A percentile compares a stretch with the other conserved stretches of the same genome.
phyloP scores from a whole-genome alignment of 139 green algal genomes.

The Chlorella sp. region DNA sequence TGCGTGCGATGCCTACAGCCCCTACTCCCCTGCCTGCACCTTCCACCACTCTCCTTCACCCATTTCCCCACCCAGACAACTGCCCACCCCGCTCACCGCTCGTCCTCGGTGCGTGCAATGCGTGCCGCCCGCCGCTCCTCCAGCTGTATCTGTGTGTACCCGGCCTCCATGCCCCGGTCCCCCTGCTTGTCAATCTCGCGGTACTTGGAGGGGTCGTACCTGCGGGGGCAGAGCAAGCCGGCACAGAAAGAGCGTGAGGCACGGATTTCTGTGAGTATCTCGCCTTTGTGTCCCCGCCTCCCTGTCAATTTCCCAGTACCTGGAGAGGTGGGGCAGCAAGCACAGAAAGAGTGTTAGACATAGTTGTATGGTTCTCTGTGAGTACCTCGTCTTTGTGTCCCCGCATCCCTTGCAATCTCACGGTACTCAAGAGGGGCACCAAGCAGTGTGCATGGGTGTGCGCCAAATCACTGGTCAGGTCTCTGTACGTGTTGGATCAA shows the following conservation, averaged over 20 bases:
- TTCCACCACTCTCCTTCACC: no score
- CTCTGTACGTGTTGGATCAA: not conserved
- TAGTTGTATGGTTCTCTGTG: no score
- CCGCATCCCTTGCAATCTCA: no score
- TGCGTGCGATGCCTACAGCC: no score
- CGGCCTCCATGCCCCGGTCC: constrained; percentile 39
- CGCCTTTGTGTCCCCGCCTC: no score
- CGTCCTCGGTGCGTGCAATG: constrained; percentile 26
- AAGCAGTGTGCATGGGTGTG: no score
- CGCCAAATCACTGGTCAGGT: not conserved
- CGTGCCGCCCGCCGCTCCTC: constrained; percentile 30
- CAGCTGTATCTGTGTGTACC: constrained; percentile 1
- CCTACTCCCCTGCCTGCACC: no score
- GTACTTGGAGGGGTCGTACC: constrained; percentile 41
- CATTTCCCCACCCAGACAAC: no score
- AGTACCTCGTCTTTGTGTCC: no score
- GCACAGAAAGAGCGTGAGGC: not conserved
- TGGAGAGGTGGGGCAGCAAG: not conserved
- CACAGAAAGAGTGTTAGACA: not conserved
- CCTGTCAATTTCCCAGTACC: no score
- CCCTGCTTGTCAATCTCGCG: constrained; percentile 28
- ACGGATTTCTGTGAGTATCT: no score
- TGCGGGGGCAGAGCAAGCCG: not conserved
- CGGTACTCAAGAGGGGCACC: no score
- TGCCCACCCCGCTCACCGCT: not conserved